These are phyloP conservation scores for Aspergillus pseudonomiae DNA, from an alignment of 2,329 filamentous ascomycete genomes.

Conservation along the genomic window DNA sequence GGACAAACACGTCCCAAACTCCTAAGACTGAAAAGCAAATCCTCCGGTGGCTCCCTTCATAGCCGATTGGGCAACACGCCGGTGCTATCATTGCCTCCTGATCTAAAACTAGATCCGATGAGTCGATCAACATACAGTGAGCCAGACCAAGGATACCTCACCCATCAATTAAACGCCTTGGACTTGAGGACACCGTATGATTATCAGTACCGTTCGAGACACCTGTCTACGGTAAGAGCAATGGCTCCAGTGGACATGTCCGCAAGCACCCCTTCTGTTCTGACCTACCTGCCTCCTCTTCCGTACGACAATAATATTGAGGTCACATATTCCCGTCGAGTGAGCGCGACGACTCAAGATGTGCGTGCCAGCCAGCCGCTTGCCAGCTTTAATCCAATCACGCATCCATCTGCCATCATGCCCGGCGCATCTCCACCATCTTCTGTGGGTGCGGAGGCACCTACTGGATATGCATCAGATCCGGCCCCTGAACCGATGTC, in stretches of 20 bases:
- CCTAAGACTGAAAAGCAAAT: slow-evolving; percentile 28
- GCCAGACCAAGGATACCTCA: slow-evolving; percentile 27
- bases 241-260: slow-evolving; percentile 26
- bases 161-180: slow-evolving; percentile 20
- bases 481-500: slow-evolving; percentile 35
- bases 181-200: slow-evolving; percentile 31
- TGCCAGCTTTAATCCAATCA: slow-evolving; percentile 14
- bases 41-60: slow-evolving; percentile 36
- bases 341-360: slow-evolving; percentile 16
- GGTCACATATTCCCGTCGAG: slow-evolving; percentile 30
- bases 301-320: slow-evolving; percentile 40
- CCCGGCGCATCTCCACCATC: slow-evolving; percentile 34
- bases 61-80: slow-evolving; percentile 29
- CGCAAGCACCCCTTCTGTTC: slow-evolving; percentile 29
- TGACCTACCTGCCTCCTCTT: slow-evolving; percentile 29
- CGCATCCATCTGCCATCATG: slow-evolving; percentile 40
- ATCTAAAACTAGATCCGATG: slow-evolving; percentile 30
- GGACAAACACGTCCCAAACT: slow-evolving; percentile 17
- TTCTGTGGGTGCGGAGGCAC: slow-evolving; percentile 17
- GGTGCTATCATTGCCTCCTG: slow-evolving; percentile 33
- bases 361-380: slow-evolving; percentile 17
- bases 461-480: slow-evolving; percentile 32
- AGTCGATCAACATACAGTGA: slow-evolving; percentile 37
- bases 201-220: slow-evolving; percentile 29
- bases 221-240: slow-evolving; percentile 18